Evolutionary conservation across 768 basidiomycete genomes (phyloP), one percentile per base, ranked within the genome.

Genomic region (Mycena epipterygia): DNA sequence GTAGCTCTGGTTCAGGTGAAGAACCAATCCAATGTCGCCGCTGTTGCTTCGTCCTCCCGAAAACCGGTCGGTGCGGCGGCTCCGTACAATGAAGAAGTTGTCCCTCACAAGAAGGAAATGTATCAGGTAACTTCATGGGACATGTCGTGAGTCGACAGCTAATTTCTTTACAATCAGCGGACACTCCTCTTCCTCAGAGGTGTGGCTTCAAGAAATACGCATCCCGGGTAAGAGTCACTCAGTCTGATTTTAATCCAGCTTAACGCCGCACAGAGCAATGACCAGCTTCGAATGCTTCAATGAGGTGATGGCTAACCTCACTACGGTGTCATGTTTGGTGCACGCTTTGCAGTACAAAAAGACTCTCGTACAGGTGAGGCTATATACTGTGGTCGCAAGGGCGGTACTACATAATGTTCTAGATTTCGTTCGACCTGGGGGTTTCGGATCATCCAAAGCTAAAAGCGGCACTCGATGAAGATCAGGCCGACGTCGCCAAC

Each of bases 401-500:
- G 2, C 32, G 32, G 32, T 39, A 11, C 30, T 16, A 8, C 27
- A 13, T 37, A 55, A 35, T 29, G 39, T 56, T 35, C 11, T 48
- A 73, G 68, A 60, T 57, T 29, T 58, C 68, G 3, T 2, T 27
- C 7, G 49, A 64, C 11, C 65, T 73, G 11, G 53, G 51, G 2
- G 68, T 73, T 0, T 12, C 61, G 0, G 65, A 53, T 16, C 25
- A 73, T 32, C 53, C 56, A 0, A 44, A 57, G 35, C 29, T 73
- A n/a, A 59, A 64, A 61, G 27, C 56, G 12, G 68, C 68, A n/a
- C 35, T 73, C 2, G 65, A 53, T 25, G 19, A 53, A 23, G 72
- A 73, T 37, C 60, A 70, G 9, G 19, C 44, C 1, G 65, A 23
- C 17, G 35, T 73, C 7, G 62, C 56, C 0, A 66, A 59, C 33